phyloP scores from a whole-genome alignment of 192 early-diverging fungal genomes.

The Coemansia pectinata region DNA sequence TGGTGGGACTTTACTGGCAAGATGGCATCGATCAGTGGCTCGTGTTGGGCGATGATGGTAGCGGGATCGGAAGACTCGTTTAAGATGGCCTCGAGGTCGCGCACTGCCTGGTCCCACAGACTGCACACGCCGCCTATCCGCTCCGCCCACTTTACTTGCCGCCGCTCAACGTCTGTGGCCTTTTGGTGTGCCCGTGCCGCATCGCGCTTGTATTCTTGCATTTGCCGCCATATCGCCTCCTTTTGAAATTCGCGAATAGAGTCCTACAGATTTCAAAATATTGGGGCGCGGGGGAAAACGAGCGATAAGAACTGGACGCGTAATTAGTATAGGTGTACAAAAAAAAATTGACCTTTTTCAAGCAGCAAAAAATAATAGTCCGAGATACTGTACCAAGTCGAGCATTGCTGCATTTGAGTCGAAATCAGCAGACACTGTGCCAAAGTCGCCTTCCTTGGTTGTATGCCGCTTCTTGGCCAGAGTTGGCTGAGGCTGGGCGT shows the following conservation, averaged over 20 bases:
- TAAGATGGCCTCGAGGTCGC: constrained; percentile 37
- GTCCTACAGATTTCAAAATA: constrained; percentile 27
- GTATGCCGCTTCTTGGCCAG: constrained; percentile 53
- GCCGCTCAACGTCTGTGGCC: constrained; percentile 47
- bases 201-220: constrained; percentile 67
- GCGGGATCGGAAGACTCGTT: constrained; percentile 3
- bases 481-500: constrained; percentile 42
- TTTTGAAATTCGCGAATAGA: constrained; percentile 62
- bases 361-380: not conserved
- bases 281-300: not conserved
- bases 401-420: constrained; percentile 50
- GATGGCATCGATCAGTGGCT: not conserved
- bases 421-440: constrained; percentile 38
- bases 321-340: not conserved
- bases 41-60: not conserved
- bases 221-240: constrained; percentile 67
- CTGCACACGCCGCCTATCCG: constrained; percentile 48
- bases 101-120: constrained; percentile 56
- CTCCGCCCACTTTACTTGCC: constrained; percentile 47
- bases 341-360: not conserved
- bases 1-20: not conserved
- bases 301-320: not conserved
- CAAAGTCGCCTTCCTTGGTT: constrained; percentile 41
- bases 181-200: constrained; percentile 49
- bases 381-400: constrained; percentile 42